These are phyloP conservation scores for Phycomyces blakesleeanus DNA, from an alignment of 192 early-diverging fungal species.

Conservation along the genomic window DNA sequence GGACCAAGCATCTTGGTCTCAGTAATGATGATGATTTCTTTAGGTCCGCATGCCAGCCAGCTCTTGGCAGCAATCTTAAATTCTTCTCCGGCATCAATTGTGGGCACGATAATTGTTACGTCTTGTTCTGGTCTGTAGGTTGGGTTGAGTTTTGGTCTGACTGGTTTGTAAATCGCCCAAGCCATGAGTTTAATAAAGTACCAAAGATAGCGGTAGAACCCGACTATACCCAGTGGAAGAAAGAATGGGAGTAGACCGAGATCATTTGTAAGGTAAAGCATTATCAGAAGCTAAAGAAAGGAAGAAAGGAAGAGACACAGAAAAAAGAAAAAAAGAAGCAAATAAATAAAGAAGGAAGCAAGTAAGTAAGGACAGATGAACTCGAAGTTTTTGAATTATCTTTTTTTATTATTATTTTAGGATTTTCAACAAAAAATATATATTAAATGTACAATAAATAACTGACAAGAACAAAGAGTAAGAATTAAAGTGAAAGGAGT, in stretches of 20 bases:
- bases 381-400: too few relatives aligned
- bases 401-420: too few relatives aligned
- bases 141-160: slow-evolving; percentile 40
- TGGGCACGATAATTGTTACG: slow-evolving; percentile 59
- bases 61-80: slow-evolving; percentile 52
- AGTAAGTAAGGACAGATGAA: too few relatives aligned
- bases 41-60: slow-evolving; percentile 50
- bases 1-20: slow-evolving; percentile 34
- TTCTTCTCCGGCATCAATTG: slow-evolving; percentile 61
- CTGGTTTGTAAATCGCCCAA: slow-evolving; percentile 51
- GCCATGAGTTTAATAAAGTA: slow-evolving; percentile 52
- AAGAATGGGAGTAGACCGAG: slow-evolving; percentile 46
- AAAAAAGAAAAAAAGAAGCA: neutral
- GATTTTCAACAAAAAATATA: too few relatives aligned
- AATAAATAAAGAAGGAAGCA: neutral
- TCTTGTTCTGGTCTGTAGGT: slow-evolving; percentile 43
- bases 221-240: slow-evolving; percentile 55
- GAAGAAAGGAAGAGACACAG: neutral
- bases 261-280: slow-evolving; percentile 59
- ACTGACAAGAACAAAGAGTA: too few relatives aligned
- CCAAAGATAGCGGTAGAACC: slow-evolving; percentile 60
- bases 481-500: too few relatives aligned
- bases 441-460: too few relatives aligned
- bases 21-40: slow-evolving; percentile 57
- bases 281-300: slow-evolving; percentile 8